phyloP scores from a whole-genome alignment of 202 grass and related monocot species.

The Dendrocalamus latiflorus region DNA sequence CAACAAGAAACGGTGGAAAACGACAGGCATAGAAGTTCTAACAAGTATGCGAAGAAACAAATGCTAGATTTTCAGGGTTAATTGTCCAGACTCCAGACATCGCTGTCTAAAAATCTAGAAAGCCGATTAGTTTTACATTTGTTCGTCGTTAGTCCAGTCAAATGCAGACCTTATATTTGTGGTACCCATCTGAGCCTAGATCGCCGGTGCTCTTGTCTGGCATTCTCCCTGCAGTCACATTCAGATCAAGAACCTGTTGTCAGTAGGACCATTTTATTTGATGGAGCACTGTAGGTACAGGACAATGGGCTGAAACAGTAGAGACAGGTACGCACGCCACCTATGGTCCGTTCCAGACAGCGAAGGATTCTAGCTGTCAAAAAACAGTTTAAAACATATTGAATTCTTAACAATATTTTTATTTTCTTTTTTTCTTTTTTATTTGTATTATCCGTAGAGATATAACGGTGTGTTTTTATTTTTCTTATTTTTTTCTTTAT shows the following conservation, averaged over 20 bases:
- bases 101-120: neutral
- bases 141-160: neutral
- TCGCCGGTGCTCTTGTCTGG: slow-evolving; percentile 72
- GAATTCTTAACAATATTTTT: too few species aligned
- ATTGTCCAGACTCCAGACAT: neutral
- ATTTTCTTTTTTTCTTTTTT: too few species aligned
- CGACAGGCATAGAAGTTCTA: neutral
- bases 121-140: neutral
- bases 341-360: too few species aligned
- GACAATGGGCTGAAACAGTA: neutral
- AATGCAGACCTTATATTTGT: slow-evolving; percentile 66
- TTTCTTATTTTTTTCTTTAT: too few species aligned
- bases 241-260: neutral
- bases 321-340: neutral
- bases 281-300: neutral
- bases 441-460: too few species aligned
- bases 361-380: too few species aligned
- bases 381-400: too few species aligned
- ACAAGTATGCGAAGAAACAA: neutral
- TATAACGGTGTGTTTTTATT: too few species aligned
- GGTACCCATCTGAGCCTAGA: slow-evolving; percentile 52
- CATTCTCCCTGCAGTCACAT: slow-evolving; percentile 47
- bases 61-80: neutral
- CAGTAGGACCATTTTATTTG: neutral
- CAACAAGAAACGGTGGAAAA: neutral